Evolutionary conservation across 768 basidiomycete genomes (phyloP).

Genomic region (Scleroderma bovista): DNA sequence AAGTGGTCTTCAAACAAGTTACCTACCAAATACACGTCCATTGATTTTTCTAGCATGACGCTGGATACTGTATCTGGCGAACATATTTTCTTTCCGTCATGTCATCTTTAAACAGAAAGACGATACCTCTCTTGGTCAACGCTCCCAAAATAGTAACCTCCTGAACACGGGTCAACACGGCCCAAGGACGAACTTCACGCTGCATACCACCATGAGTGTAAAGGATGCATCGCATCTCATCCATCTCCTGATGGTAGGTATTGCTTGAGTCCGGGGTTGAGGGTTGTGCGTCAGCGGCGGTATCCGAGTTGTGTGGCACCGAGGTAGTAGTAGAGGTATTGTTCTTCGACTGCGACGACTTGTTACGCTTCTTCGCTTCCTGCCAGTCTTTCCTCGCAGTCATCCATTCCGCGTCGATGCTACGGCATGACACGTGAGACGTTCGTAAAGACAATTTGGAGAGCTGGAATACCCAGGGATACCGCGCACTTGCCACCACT

Average conservation of each 20-base stretch:
- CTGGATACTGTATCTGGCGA: constrained; percentile 62
- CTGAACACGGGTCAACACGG: constrained; percentile 28
- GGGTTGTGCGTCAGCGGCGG: constrained; percentile 11
- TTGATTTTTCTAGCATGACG: constrained; percentile 89
- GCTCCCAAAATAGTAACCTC: constrained; percentile 83
- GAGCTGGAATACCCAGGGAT: constrained; percentile 56
- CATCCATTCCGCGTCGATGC: constrained; percentile 86
- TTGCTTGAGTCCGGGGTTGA: constrained; percentile 28
- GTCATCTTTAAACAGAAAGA: background rate
- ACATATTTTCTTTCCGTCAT: constrained; percentile 1
- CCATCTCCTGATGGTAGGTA: constrained; percentile 66
- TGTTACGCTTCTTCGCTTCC: constrained; percentile 54
- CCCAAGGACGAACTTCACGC: background rate
- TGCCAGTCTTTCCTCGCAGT: constrained; percentile 79
- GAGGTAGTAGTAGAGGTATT: background rate
- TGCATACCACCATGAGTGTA: constrained; percentile 70
- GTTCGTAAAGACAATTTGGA: constrained; percentile 7
- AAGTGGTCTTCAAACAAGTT: background rate
- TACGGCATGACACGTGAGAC: constrained; percentile 24
- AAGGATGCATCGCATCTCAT: constrained; percentile 79
- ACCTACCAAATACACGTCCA: constrained; percentile 76
- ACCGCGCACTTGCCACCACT: constrained; percentile 97
- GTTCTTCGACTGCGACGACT: constrained; percentile 38
- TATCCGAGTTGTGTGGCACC: constrained; percentile 5
- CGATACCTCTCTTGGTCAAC: constrained; percentile 66